Base-by-base conservation (phyloP, 2,329 filamentous ascomycete genomes). In the Mycocentrospora acerina region DNA sequence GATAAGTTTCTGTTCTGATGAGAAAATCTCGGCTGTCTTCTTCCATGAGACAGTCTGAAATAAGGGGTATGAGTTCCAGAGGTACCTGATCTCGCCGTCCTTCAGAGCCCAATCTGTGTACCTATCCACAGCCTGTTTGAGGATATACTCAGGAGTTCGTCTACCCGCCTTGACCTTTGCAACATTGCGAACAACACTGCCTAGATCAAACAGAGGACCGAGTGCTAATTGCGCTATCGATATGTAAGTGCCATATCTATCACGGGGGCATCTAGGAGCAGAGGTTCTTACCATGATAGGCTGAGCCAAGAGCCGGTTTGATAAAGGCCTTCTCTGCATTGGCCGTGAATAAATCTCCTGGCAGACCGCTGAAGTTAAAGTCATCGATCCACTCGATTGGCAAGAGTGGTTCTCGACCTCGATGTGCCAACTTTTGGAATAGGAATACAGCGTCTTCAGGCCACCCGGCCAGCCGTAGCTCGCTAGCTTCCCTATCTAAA, bases 341-440 rank as follows among this genome's bases (percentile, higher is more conserved):
- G 2, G 59, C 48, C 7, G 72, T 70, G 59, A 82, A 82, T 2
- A 82, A 58, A 7, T 69, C 66, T 7, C 72, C 67, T 2, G 79
- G 79, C 11, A 82, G 55, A 12, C 73, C 78, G 7, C 64, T 62
- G 45, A 81, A 80, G 7, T 64, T 62, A 45, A 81, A 80, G 46
- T 81, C 78, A 33, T 71, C 59, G 29, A 68, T 64, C 77, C 78
- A 81, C 43, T 66, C 65, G 10, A 60, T 56, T 2, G 77, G 76
- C 10, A 82, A 55, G 1, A 82, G 58, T 8, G 79, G 74, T 60
- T 81, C 78, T 35, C 73, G 75, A 12, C 79, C 79, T 28, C 79
- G 76, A 64, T 75, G 71, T 5, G 71, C 70, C 19, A 82, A 70
- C 40, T 75, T 75, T 40, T 74, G 71, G 47, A 76, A 76, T 2